Evolutionary conservation across 495 filamentous ascomycete species (phyloP).

Genomic region (Neurospora pannonica): DNA sequence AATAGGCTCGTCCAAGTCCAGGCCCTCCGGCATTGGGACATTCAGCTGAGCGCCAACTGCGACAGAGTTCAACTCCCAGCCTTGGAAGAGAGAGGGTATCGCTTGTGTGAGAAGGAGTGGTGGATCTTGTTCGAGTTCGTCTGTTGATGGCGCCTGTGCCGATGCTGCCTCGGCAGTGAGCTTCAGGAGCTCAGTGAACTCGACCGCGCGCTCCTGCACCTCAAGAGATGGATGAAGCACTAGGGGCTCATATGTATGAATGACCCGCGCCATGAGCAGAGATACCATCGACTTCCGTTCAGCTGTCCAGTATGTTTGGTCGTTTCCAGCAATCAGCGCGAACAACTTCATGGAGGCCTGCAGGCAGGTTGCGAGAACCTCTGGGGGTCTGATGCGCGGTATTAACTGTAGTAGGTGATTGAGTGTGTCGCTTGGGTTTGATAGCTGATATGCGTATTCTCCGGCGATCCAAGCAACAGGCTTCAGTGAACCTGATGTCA

Average conservation of each 20-base stretch:
- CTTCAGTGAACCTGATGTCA: conserved; percentile 52
- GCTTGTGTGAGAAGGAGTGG: conserved; percentile 79
- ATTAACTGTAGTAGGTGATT: conserved; percentile 64
- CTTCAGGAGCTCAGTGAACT: conserved; percentile 81
- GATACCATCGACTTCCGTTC: conserved; percentile 58
- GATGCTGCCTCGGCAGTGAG: conserved; percentile 70
- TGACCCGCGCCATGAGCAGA: conserved; percentile 68
- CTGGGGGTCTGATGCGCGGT: conserved; percentile 42
- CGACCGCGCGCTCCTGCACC: conserved; percentile 91
- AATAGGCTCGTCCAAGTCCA: conserved; percentile 73
- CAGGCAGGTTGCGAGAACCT: conserved; percentile 64
- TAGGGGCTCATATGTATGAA: conserved; percentile 69
- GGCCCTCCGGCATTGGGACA: conserved; percentile 63
- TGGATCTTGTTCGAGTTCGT: conserved; percentile 48
- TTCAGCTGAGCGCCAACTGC: conserved; percentile 74
- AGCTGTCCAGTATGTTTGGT: conserved; percentile 48
- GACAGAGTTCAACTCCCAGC: conserved; percentile 85
- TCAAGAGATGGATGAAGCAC: conserved; percentile 76
- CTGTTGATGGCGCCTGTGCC: conserved; percentile 47
- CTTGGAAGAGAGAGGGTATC: conserved; percentile 75
- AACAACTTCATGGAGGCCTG: conserved; percentile 85
- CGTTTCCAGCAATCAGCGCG: conserved; percentile 49
- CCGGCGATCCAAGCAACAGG: conserved; percentile 76
- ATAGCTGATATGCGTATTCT: conserved; percentile 68
- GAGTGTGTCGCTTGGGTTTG: conserved; percentile 54